A percentile compares a stretch with the other conserved stretches of the same genome.
Evolutionary conservation across 2,329 filamentous ascomycete species (phyloP).

Genomic region (Pezicula radicicola): DNA sequence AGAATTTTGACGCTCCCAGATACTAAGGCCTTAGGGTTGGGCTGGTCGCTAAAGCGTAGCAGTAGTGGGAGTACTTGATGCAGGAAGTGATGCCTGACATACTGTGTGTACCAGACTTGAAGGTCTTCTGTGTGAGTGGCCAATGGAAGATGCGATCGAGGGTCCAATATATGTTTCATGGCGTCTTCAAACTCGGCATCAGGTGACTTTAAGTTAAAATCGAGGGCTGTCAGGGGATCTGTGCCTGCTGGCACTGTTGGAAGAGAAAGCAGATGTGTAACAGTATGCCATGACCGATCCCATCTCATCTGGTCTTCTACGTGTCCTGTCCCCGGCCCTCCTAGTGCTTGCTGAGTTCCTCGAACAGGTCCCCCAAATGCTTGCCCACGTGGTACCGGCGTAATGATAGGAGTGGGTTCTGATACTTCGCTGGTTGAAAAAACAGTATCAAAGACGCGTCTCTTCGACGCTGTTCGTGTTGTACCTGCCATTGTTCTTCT

Average conservation of each 20-base stretch:
- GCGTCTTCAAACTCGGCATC: slow-evolving; percentile 44
- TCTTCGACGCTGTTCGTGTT: slow-evolving; percentile 10
- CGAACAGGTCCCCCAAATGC: slow-evolving; percentile 16
- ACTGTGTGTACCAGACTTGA: slow-evolving; percentile 57
- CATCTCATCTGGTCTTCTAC: slow-evolving; percentile 46
- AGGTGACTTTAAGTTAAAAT: slow-evolving; percentile 24
- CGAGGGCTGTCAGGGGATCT: slow-evolving; percentile 12
- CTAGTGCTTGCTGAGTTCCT: neutral
- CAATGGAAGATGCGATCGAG: slow-evolving; percentile 41
- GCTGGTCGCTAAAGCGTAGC: slow-evolving; percentile 33
- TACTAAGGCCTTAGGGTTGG: slow-evolving; percentile 41
- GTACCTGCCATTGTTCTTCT: neutral
- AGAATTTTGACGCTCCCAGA: slow-evolving; percentile 53
- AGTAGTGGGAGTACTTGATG: slow-evolving; percentile 57
- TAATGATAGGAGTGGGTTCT: slow-evolving; percentile 24
- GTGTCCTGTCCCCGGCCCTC: slow-evolving; percentile 9
- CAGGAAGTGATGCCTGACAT: slow-evolving; percentile 59
- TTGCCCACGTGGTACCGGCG: slow-evolving; percentile 20
- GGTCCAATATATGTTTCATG: slow-evolving; percentile 50
- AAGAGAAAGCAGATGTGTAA: slow-evolving; percentile 55
- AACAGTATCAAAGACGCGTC: slow-evolving; percentile 29
- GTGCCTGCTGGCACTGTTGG: slow-evolving; percentile 50
- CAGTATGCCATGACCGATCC: slow-evolving; percentile 60
- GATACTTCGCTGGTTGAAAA: slow-evolving; percentile 21
- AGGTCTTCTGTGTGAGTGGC: slow-evolving; percentile 54